phyloP scores from a whole-genome alignment of 805 yeast species.

The Allodekkera sacchari region DNA sequence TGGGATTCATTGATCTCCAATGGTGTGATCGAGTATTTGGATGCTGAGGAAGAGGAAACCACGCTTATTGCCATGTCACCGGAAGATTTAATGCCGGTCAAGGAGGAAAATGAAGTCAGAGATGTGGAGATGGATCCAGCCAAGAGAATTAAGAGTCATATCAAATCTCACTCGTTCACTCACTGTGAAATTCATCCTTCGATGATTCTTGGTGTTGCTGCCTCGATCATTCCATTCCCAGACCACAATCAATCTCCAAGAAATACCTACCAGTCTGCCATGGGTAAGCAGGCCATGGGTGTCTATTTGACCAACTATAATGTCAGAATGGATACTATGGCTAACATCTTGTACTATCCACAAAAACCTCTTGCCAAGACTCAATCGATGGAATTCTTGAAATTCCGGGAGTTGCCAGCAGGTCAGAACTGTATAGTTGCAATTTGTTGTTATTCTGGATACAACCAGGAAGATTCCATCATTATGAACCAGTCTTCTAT shows the following conservation, averaged over 20 bases:
- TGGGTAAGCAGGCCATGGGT: conserved; percentile 99
- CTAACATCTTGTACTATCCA: conserved; percentile 93
- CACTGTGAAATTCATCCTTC: conserved; percentile 99
- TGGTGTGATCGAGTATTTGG: conserved; percentile 93
- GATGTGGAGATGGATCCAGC: conserved; percentile 57
- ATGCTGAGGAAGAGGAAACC: conserved; percentile 98
- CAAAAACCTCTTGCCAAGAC: conserved; percentile 98
- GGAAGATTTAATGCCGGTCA: conserved; percentile 74
- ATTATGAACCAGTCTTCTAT: conserved; percentile 98
- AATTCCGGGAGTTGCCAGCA: conserved; percentile 96
- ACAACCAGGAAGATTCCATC: conserved; percentile 99
- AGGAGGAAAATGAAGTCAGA: conserved; percentile 31
- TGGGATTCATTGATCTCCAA: conserved; percentile 79
- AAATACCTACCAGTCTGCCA: conserved; percentile 98
- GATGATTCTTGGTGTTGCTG: conserved; percentile 98
- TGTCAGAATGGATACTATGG: conserved; percentile 99
- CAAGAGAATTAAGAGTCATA: conserved; percentile 65
- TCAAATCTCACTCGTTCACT: conserved; percentile 68
- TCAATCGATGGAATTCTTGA: conserved; percentile 93
- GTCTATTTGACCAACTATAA: conserved; percentile 91
- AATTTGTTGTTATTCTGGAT: conserved; percentile 95
- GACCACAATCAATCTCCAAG: conserved; percentile 99
- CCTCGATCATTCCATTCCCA: conserved; percentile 98
- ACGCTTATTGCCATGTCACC: conserved; percentile 98
- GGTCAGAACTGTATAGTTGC: conserved; percentile 99